Percentiles rank a stretch among this genome's conserved stretches.
phyloP scores from a whole-genome alignment of 179 eudicot species.

The Silene vulgaris region DNA sequence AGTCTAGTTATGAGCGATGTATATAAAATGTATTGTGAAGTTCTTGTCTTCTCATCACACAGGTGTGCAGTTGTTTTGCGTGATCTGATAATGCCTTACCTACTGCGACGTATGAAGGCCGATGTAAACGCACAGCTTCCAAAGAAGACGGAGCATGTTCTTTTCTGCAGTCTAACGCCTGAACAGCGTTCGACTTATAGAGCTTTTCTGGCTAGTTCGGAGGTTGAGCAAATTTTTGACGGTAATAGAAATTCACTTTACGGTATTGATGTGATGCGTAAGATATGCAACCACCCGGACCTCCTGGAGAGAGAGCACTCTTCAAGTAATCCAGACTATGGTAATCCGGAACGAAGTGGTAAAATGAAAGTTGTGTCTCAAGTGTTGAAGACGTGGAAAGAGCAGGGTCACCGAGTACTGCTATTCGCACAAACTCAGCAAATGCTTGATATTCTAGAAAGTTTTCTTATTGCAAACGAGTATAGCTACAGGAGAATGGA shows the following conservation, averaged over 20 bases:
- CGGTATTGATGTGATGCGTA: constrained; percentile 98
- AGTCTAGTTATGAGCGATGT: not conserved
- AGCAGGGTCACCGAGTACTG: constrained; percentile 93
- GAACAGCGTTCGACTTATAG: constrained; percentile 81
- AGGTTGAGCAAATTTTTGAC: constrained; percentile 90
- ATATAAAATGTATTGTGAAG: constrained; percentile 6
- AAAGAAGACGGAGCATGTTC: constrained; percentile 95
- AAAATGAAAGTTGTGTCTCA: constrained; percentile 85
- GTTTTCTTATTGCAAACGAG: constrained; percentile 48
- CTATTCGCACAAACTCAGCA: constrained; percentile 95
- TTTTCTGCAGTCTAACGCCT: constrained; percentile 86
- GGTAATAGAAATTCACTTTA: constrained; percentile 85
- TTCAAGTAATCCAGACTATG: constrained; percentile 68
- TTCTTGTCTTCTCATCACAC: constrained; percentile 26
- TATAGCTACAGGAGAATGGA: constrained; percentile 93
- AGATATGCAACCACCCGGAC: constrained; percentile 98
- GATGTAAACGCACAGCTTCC: constrained; percentile 94
- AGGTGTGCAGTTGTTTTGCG: constrained; percentile 98
- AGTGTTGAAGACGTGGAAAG: constrained; percentile 89
- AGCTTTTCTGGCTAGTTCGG: constrained; percentile 95
- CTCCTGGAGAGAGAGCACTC: constrained; percentile 95
- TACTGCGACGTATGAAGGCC: constrained; percentile 89
- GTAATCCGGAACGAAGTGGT: constrained; percentile 93
- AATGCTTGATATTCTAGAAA: constrained; percentile 96
- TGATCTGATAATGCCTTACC: constrained; percentile 95